phyloP scores from a whole-genome alignment of 225 moss, liverwort and hornwort species.

The Rhytidiadelphus loreus region DNA sequence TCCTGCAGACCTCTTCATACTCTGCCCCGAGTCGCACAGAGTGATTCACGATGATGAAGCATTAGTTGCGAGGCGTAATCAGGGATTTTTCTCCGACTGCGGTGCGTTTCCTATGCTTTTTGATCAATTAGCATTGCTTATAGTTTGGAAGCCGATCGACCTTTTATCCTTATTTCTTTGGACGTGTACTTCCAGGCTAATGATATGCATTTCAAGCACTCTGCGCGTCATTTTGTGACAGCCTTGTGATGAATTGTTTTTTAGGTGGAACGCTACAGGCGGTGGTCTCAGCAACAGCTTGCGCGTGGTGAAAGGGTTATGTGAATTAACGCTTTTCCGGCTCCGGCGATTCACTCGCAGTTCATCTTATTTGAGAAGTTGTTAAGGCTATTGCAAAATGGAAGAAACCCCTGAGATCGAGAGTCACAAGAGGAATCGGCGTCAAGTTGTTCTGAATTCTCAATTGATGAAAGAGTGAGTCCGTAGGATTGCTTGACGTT shows the following conservation, averaged over 20 bases:
- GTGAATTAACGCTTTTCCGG: neutral
- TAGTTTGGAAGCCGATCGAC: neutral
- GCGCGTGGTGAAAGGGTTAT: neutral
- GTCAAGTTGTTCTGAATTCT: slow-evolving; percentile 75
- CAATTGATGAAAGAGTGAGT: slow-evolving; percentile 72
- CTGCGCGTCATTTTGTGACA: neutral
- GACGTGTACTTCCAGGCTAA: neutral
- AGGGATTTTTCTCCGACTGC: neutral
- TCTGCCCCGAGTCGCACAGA: neutral
- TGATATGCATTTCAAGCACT: neutral
- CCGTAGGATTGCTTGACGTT: neutral
- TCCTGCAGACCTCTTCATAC: neutral
- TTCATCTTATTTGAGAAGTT: neutral
- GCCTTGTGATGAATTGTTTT: neutral
- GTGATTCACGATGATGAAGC: neutral
- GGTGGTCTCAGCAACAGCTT: neutral
- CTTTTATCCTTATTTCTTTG: neutral
- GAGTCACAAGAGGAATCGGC: slow-evolving; percentile 46
- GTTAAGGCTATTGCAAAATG: slow-evolving; percentile 2
- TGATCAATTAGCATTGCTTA: neutral
- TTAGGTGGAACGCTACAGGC: neutral
- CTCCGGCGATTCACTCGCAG: neutral
- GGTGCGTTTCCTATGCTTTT: neutral
- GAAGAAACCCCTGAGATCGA: slow-evolving; percentile 33
- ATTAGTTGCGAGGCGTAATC: neutral